Percentiles rank a stretch among this genome's conserved stretches.
phyloP scores from a whole-genome alignment of 805 yeast species.

The Debaryomyces hansenii region DNA sequence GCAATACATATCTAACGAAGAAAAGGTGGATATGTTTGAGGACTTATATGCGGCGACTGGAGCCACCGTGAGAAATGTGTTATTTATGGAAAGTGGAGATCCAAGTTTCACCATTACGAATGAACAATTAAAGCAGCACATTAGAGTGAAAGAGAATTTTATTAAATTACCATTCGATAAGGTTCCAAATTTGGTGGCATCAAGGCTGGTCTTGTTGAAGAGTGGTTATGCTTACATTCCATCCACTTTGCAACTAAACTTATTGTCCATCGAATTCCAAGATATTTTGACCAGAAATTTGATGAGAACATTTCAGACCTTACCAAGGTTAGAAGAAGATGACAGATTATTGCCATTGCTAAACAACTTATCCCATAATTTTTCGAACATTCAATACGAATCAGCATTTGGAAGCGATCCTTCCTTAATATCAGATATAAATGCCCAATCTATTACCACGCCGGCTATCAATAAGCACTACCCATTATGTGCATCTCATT shows the following conservation, averaged over 20 bases:
- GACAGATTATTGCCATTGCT: slow-evolving; percentile 84
- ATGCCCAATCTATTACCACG: slow-evolving; percentile 58
- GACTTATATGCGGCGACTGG: slow-evolving; percentile 59
- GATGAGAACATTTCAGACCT: slow-evolving; percentile 66
- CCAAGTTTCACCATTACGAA: slow-evolving; percentile 33
- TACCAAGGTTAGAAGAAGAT: slow-evolving; percentile 88
- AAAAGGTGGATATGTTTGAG: slow-evolving; percentile 49
- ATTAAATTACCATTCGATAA: slow-evolving; percentile 87
- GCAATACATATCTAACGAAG: slow-evolving; percentile 65
- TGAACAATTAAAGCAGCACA: slow-evolving; percentile 53
- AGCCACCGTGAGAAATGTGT: slow-evolving; percentile 34
- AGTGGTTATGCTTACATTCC: slow-evolving; percentile 85
- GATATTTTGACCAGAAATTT: slow-evolving; percentile 52
- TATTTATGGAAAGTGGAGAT: slow-evolving; percentile 32
- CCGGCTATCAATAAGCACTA: slow-evolving; percentile 58
- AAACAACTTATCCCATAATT: slow-evolving; percentile 65
- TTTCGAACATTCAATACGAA: slow-evolving; percentile 50
- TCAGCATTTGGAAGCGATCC: slow-evolving; percentile 43
- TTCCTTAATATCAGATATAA: slow-evolving; percentile 46
- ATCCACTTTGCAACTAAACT: slow-evolving; percentile 69
- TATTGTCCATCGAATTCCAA: slow-evolving; percentile 69
- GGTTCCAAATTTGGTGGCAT: slow-evolving; percentile 73
- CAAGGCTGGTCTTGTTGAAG: slow-evolving; percentile 66
- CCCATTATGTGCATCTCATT: slow-evolving; percentile 77
- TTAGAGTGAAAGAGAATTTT: slow-evolving; percentile 57